Evolutionary conservation across 176 grass and related monocot species (phyloP).

Genomic region (Poa annua): DNA sequence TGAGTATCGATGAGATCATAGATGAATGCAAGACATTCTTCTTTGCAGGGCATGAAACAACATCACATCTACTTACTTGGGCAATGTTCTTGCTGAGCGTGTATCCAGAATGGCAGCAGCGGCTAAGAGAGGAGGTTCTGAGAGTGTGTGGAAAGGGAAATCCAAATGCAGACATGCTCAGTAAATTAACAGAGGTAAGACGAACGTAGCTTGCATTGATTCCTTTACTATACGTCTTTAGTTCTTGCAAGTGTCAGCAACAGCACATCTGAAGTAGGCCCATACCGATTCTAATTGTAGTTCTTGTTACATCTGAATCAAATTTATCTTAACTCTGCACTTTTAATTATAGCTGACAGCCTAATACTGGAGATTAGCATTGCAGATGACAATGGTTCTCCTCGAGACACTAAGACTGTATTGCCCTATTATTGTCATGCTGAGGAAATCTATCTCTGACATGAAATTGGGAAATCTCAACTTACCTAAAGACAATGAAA

Average conservation of each 20-base stretch:
- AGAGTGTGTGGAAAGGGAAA: background rate
- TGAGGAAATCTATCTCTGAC: background rate
- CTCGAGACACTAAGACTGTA: background rate
- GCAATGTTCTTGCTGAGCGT: background rate
- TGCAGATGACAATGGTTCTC: conserved; percentile 4
- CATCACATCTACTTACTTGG: background rate
- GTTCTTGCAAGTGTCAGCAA: background rate
- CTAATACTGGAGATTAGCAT: background rate
- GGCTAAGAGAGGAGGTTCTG: background rate
- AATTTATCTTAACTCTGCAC: too few relatives aligned
- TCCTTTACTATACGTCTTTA: background rate
- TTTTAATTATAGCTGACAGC: too few relatives aligned
- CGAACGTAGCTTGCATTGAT: background rate
- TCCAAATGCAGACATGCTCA: background rate
- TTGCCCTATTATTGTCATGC: background rate
- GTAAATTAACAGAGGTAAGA: conserved; percentile 1
- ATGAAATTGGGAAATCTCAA: background rate
- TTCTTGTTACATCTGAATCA: too few relatives aligned
- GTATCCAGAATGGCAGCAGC: background rate
- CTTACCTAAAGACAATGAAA: background rate
- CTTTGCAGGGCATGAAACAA: conserved; percentile 4
- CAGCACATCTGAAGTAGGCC: background rate
- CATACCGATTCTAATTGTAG: too few relatives aligned
- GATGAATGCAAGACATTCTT: background rate
- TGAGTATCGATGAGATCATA: conserved; percentile 16